Base-by-base conservation (phyloP, 441 rosid species). In the Codiaeum variegatum region DNA sequence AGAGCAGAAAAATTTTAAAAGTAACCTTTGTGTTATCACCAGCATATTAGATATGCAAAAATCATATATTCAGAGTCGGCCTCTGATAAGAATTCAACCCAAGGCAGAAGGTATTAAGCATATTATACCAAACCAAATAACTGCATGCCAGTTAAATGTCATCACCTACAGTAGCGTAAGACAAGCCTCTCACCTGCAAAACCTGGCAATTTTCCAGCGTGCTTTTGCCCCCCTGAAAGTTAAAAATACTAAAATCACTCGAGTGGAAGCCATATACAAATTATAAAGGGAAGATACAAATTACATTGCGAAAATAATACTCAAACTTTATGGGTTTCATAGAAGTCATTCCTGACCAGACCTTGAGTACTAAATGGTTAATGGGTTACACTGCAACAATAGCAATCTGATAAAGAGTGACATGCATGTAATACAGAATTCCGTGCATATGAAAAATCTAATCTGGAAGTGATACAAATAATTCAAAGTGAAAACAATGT, bases 181-280 rank as follows among this genome's bases (percentile, higher is more conserved):
- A 72, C 13, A 52, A 67, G 65, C 59, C 31, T 31, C 67, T 19
- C 73, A 91, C 98, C 94, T 93, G 98, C 67, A 94, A 84, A 76
- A 94, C 97, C 79, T 94, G 97, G 64, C 98, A 94, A 77, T 94
- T 94, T 38, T 94, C 96, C 73, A 91, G 79, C 0, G 92, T 89
- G 89, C 97, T 94, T 84, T 90, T 82, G 31, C 98, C 98, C 18
- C 98, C 98, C 98, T 91, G 84, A 72, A 77, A 79, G 55, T 32
- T 67, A 19, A 67, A 38, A 73, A 24, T n/a, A 47, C 60, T 23
- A 21, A 32, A 61, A 75, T 58, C 70, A 70, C 40, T 38, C 36
- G 23, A 60, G 64, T 72, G 31, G 64, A 69, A 28, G 19, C 23
- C 12, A 29, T 7, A 62, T 10, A 36, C 29, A 64, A 23, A 56